Base-by-base conservation (phyloP, 176 grass and related monocot genomes). In the Triticum urartu region DNA sequence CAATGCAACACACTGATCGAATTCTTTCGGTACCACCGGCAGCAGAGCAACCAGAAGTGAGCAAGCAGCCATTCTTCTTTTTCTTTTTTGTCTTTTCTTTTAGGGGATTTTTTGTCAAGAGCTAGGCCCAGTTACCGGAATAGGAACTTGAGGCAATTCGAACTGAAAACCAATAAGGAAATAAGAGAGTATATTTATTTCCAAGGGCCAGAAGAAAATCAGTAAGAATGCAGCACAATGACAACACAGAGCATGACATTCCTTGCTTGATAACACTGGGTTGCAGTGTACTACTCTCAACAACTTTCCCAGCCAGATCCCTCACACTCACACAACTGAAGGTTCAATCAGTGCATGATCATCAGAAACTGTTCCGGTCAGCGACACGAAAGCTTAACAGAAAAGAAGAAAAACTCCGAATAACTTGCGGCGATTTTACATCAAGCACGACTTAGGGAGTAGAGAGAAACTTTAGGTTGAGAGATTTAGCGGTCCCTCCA, bases 321-420 rank as follows among this genome's bases (percentile, higher is more conserved):
- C 85, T 76, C 83, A 63, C 85, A 50, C 72, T 63, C 45, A 73
- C 75, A 75, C 24, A 80, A 84, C 75, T 59, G 3, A 75, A 84
- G 62, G 67, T 87, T 87, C 34, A 21, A 81, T 69, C 78, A 70
- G 70, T 73, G 54, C 38, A 86, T 36, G 77, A 76, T 81, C 25
- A 81, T 70, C 47, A 25, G 68, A 56, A 79, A 67, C 74, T 87
- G 66, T 84, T 42, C 60, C 12, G 36, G 58, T 40, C 20, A 38
- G 60, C 66, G 63, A 30, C 32, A 79, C 43, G 56, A 9, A 87
- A 72, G 21, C 84, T 73, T 42, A 48, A 48, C 13, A 48, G 11
- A 72, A 72, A 83, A 74, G 7, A 7, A 45, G 0, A 40, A 1
- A 83, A 63, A 43, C 20, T 71, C 24, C 6, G 6, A 28, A 68